Evolutionary conservation across 1,284 basidiomycete species (phyloP), one percentile per base, ranked within the genome.

Genomic region (Agroathelia rolfsii): DNA sequence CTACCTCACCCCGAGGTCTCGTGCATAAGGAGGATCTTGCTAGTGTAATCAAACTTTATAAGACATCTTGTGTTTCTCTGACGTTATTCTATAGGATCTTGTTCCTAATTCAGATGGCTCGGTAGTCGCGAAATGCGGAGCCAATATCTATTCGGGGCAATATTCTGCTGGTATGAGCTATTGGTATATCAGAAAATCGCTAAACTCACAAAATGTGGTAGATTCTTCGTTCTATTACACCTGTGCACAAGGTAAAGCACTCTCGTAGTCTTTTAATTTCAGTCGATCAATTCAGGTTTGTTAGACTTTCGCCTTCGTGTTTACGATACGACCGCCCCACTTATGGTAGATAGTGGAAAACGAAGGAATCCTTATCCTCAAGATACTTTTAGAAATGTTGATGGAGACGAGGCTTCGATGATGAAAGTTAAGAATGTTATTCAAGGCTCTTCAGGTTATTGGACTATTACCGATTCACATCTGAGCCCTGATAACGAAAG

Each of bases 391-490:
- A 32, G 45, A 22, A 40, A 48, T 12, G 33, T 38, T 9, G 55
- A 61, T 30, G 48, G 51, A 11, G 62, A 66, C 27, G 65, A 84
- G 27, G 50, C 69, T 38, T 78, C 82, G 1, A 77, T 69, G 12
- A 71, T 94, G 69, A 77, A 77, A 42, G 61, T 80, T 21, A 70
- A 79, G 45, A 89, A 92, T 53, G 75, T 73, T 0, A 83, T 94
- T 31, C 68, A 76, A 48, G 92, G 87, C 1, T 60, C 70, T 32
- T 64, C 72, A 20, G 83, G 83, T 6, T 63, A 72, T 20, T 95
- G 92, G 92, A 94, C 92, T 0, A 83, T 95, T 35, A 94, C 92
- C 2, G 94, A 98, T 56, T 90, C 89, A 10, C 89, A 96, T 54
- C 63, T 95, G 7, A 89, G 85, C 39, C 84, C 84, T 3, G 81